Percentiles rank a stretch among this genome's conserved stretches.
phyloP scores from a whole-genome alignment of 257 asterid genomes.

The Solanum appendiculatum region DNA sequence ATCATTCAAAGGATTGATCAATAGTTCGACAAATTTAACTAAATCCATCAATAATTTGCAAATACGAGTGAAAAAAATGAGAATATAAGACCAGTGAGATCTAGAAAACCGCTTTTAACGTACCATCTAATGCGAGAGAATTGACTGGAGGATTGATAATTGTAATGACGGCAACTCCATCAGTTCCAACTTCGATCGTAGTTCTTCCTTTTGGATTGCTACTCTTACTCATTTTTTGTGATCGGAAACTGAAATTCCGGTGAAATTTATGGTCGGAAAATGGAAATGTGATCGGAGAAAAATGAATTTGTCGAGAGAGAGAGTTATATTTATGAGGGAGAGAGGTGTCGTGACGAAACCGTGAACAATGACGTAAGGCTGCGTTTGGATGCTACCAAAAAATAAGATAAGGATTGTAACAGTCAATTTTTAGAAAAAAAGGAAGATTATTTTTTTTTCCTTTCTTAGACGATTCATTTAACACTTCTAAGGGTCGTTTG shows the following conservation, averaged over 20 bases:
- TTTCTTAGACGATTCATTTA: neutral
- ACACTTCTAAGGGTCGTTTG: neutral
- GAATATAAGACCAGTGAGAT: neutral
- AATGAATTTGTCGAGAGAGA: neutral
- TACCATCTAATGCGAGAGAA: constrained; percentile 96
- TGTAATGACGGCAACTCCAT: constrained; percentile 90
- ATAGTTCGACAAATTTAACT: neutral
- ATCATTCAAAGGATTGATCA: neutral
- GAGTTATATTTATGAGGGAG: neutral
- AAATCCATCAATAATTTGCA: neutral
- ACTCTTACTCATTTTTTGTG: neutral
- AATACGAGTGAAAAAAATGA: neutral
- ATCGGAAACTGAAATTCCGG: neutral
- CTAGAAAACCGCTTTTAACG: neutral
- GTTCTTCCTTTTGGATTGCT: constrained; percentile 55
- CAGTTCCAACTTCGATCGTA: constrained; percentile 86
- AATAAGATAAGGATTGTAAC: neutral
- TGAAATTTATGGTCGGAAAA: neutral
- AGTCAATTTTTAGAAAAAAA: neutral
- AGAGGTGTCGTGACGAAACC: neutral
- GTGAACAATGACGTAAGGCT: neutral
- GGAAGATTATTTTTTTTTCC: neutral
- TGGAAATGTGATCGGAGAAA: neutral
- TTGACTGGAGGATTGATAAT: constrained; percentile 96
- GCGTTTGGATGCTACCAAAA: neutral